Conservation (phyloP, 2,329 filamentous ascomycete species). For the Malbranchea cinnamomea region DNA sequence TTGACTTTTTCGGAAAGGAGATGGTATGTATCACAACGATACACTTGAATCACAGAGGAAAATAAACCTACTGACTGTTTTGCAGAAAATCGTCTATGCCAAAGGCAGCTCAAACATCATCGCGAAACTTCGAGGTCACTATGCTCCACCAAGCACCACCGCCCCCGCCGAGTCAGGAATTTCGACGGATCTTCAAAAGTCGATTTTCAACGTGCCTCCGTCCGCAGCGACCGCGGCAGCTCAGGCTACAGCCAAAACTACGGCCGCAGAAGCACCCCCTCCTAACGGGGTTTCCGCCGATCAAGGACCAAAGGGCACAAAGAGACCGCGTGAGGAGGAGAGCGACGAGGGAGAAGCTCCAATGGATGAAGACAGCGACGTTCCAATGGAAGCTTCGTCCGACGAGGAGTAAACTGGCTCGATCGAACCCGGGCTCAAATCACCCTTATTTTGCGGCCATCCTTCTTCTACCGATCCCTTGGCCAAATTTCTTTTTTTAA, state of each 20-base stretch:
- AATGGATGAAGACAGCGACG: conserved; percentile 54
- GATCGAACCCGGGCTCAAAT: no score
- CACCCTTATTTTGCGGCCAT: no score
- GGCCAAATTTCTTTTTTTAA: no score
- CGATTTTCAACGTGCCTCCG: conserved; percentile 56
- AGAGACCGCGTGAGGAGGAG: conserved; percentile 54
- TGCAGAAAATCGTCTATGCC: conserved; percentile 76
- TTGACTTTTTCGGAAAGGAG: conserved; percentile 68
- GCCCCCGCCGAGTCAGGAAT: conserved; percentile 38
- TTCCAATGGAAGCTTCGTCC: conserved; percentile 55
- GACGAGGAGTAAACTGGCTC: conserved; percentile 47
- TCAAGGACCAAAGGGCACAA: conserved; percentile 43
- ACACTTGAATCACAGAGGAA: neutral
- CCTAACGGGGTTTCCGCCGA: no score
- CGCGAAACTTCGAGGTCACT: conserved; percentile 82
- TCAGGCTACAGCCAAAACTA: conserved; percentile 35
- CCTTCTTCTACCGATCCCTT: no score
- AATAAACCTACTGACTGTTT: conserved; percentile 2
- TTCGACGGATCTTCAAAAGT: conserved; percentile 61
- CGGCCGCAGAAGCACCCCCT: conserved; percentile 35
- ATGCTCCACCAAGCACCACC: conserved; percentile 50
- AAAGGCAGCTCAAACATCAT: conserved; percentile 80
- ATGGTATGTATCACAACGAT: conserved; percentile 47
- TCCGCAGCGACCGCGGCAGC: conserved; percentile 26
- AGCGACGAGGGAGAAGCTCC: conserved; percentile 37